Base-by-base conservation (phyloP, 371 early-diverging fungal species). In the Mucor saturninus region DNA sequence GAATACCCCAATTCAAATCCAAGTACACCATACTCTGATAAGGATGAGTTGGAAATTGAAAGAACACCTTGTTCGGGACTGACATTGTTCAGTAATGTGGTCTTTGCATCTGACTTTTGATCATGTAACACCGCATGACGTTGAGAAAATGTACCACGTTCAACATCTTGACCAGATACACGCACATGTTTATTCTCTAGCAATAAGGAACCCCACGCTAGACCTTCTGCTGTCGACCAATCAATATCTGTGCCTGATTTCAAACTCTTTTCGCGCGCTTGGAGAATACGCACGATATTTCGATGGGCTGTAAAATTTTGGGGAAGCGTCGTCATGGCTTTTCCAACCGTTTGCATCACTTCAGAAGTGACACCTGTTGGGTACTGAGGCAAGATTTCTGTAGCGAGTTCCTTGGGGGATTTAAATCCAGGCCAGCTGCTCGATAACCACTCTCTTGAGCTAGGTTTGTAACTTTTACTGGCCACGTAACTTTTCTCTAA, bases 141-240 rank as follows among this genome's bases (percentile, higher is more conserved):
- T 66, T 98, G 98, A 51, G 96, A 96, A 83, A 98, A 98, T 28
- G 98, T 98, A 59, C 98, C 97, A 77, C 98, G 93, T 77, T 96
- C 98, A 39, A 95, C 95, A 86, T 98, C 98, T 78, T 98, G 98
- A 26, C 70, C 70, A 43, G 65, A 70, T 6, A 70, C 37, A 70
- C 70, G 65, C 29, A 70, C 52, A 29, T 69, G 69, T 28, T 64
- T 55, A 26, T 57, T 53, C 57, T 69, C 96, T 14, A 88, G 67
- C 56, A 97, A 82, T 49, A 98, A 84, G 5, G 93, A 83, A 40
- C 98, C 98, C 75, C 95, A 95, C 4, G 98, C 95, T 72, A 98
- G 83, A 11, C 92, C 81, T 81, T 98, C 98, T 30, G 95, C 98
- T 7, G 98, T 94, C 8, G 98, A 87, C 97, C 95, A 96, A 76